phyloP scores from a whole-genome alignment of 208 protist genomes.

The Strigomonas culicis region DNA sequence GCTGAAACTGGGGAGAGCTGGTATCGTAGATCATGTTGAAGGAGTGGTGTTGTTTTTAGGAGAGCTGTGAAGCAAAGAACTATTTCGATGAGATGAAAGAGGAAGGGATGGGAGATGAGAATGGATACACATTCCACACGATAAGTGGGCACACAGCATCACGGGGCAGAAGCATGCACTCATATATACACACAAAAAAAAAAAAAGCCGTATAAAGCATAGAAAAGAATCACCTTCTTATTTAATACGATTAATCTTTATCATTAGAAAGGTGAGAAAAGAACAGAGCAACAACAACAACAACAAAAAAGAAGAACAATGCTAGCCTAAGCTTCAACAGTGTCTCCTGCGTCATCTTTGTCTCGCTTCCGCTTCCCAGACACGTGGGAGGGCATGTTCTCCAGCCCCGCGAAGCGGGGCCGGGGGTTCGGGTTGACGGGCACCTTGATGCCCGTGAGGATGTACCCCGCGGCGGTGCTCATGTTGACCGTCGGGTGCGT shows the following conservation, averaged over 20 bases:
- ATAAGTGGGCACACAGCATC: no score
- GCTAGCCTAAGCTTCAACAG: background rate
- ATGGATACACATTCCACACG: no score
- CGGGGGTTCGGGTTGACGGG: slow-evolving; percentile 23
- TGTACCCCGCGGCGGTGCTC: slow-evolving; percentile 85
- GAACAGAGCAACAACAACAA: no score
- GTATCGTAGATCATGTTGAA: slow-evolving; percentile 91
- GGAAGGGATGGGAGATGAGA: background rate
- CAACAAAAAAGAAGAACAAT: no score
- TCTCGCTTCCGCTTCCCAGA: slow-evolving; percentile 11
- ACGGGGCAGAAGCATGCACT: no score
- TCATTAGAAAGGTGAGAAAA: background rate
- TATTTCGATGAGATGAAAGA: background rate
- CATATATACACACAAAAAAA: background rate
- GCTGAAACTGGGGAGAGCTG: slow-evolving; percentile 89
- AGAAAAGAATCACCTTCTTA: no score
- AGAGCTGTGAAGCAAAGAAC: background rate
- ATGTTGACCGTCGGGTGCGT: slow-evolving; percentile 94
- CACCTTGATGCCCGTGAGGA: slow-evolving; percentile 90
- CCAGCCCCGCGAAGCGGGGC: slow-evolving; percentile 14
- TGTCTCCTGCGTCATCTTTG: background rate
- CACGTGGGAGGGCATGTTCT: background rate
- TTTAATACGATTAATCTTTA: background rate
- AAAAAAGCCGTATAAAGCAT: background rate
- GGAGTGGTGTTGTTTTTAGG: background rate